Evolutionary conservation across 176 grass and related monocot species (phyloP).

Genomic region (Pontederia crassipes): DNA sequence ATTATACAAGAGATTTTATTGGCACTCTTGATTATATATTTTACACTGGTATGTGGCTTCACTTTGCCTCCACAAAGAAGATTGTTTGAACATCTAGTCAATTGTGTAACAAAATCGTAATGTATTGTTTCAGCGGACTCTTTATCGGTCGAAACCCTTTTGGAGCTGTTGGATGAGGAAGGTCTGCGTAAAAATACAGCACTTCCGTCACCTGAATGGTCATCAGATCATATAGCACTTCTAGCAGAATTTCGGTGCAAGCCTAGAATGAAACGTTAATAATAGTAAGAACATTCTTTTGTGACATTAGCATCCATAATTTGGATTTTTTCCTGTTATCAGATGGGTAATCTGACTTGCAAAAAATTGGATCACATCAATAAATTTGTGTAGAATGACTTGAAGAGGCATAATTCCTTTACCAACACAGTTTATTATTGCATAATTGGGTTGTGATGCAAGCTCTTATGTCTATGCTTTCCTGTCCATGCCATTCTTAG

Average conservation of each 20-base stretch:
- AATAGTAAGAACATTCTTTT: constrained; percentile 34
- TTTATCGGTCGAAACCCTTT: constrained; percentile 83
- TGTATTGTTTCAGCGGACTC: constrained; percentile 69
- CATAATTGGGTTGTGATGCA: no score
- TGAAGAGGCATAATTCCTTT: no score
- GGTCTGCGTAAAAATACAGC: constrained; percentile 94
- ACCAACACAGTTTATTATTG: no score
- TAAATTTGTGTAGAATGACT: no score
- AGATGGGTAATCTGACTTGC: no score
- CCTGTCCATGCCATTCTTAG: no score
- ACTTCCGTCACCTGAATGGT: constrained; percentile 96
- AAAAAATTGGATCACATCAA: no score
- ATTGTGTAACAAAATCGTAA: background rate
- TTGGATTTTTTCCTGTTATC: no score
- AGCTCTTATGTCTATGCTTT: no score
- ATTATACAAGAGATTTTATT: constrained; percentile 95
- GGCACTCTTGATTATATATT: constrained; percentile 98
- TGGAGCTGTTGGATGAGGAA: constrained; percentile 95
- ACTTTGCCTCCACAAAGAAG: background rate
- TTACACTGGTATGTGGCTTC: constrained; percentile 63
- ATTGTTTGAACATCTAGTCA: background rate
- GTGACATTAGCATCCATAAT: no score
- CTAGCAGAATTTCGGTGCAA: constrained; percentile 97
- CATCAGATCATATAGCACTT: constrained; percentile 95
- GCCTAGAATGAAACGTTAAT: constrained; percentile 77